Conservation (phyloP, 2,329 filamentous ascomycete species). For the Alternaria sp. region DNA sequence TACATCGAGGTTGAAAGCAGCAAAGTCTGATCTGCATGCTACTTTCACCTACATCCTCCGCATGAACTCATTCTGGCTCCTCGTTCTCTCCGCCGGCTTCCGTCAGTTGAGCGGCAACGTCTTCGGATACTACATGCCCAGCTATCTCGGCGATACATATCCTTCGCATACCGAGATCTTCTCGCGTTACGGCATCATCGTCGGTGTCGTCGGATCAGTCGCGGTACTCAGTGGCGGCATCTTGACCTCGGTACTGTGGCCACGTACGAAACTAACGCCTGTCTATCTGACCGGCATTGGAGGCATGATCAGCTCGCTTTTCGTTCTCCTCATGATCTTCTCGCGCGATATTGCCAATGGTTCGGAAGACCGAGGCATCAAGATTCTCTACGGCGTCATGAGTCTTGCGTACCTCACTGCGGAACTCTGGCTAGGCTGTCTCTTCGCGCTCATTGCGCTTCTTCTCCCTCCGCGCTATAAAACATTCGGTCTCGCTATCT, state of each 20-base stretch:
- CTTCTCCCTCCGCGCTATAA: not conserved
- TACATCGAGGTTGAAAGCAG: not conserved
- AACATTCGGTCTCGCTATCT: not conserved
- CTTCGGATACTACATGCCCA: not conserved
- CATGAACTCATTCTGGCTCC: not conserved
- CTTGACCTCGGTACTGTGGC: not conserved
- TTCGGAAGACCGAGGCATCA: not conserved
- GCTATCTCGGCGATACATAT: not conserved
- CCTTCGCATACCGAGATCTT: not conserved
- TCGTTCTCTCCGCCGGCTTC: not conserved
- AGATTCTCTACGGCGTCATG: not conserved
- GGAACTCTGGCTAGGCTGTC: not conserved
- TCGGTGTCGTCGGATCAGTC: not conserved
- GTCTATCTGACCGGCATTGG: not conserved
- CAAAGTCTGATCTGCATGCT: not conserved
- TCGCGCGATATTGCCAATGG: not conserved
- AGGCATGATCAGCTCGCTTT: not conserved
- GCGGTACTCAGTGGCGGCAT: not conserved
- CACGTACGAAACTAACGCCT: not conserved
- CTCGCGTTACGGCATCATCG: not conserved
- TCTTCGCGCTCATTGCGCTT: not conserved
- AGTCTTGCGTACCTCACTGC: not conserved
- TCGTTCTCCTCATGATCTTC: not conserved
- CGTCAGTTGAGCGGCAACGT: not conserved
- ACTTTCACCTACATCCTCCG: not conserved